Conservation (phyloP, 192 early-diverging fungal genomes). For the Coemansia sp. region DNA sequence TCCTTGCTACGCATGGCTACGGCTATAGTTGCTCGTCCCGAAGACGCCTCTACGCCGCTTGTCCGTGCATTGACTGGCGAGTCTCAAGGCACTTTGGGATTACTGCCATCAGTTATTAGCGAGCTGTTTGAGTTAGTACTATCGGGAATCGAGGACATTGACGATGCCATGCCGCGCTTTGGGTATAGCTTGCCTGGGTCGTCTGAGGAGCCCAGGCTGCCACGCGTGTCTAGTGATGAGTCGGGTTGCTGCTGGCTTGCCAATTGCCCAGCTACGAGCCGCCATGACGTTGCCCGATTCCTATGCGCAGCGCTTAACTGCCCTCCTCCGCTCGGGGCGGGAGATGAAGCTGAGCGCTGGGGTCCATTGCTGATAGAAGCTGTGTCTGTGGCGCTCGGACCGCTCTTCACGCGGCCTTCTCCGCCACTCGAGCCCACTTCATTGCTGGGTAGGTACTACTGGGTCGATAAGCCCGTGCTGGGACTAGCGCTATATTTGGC, state of each 20-base stretch:
- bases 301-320: conserved; percentile 10
- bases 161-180: conserved; percentile 29
- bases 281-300: conserved; percentile 17
- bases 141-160: conserved; percentile 43
- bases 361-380: conserved; percentile 1
- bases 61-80: background rate
- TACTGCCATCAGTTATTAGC: conserved; percentile 14
- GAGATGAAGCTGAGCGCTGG: conserved; percentile 3
- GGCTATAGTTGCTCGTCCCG: background rate
- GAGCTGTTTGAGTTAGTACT: conserved; percentile 31
- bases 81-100: background rate
- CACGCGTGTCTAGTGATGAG: conserved; percentile 39
- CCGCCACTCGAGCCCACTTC: background rate
- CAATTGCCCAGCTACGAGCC: conserved; percentile 9
- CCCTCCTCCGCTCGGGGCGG: background rate
- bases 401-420: background rate
- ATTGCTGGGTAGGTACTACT: conserved; percentile 20
- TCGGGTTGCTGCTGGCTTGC: conserved; percentile 45
- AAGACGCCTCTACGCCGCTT: conserved; percentile 1
- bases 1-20: conserved; percentile 26
- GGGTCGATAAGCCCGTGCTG: conserved; percentile 19
- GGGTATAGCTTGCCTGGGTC: no score
- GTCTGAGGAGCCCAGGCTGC: conserved; percentile 12
- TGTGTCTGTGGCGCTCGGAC: background rate
- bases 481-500: background rate